These are phyloP conservation scores for Paecilomyces sp. DNA, from an alignment of 2,329 filamentous ascomycete genomes.

Conservation along the genomic window DNA sequence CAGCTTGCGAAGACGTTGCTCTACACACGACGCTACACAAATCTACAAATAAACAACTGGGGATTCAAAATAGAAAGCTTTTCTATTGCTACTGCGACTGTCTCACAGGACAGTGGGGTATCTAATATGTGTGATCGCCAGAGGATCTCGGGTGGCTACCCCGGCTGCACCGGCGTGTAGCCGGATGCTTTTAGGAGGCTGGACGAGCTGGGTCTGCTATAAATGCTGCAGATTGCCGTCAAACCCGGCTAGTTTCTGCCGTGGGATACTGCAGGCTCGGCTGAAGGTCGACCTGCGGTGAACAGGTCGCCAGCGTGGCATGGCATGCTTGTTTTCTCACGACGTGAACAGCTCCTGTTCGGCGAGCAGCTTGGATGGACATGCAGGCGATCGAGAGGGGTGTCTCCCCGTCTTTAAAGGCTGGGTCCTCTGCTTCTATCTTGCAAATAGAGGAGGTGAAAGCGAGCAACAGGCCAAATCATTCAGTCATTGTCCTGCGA, in stretches of 20 bases:
- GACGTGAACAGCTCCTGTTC: constrained; percentile 1
- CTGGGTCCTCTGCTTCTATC: not conserved
- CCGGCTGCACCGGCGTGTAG: not conserved
- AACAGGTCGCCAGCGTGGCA: not conserved
- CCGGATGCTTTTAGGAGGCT: not conserved
- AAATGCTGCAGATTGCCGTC: not conserved
- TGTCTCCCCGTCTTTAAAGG: not conserved
- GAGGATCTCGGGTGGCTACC: not conserved
- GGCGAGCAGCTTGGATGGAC: not conserved
- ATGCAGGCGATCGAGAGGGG: not conserved
- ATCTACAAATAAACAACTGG: not conserved
- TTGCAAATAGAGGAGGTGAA: not conserved
- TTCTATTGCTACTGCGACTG: not conserved
- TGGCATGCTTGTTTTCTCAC: not conserved
- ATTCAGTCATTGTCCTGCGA: constrained; percentile 18
- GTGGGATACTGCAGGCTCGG: not conserved
- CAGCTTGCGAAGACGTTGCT: not conserved
- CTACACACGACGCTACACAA: not conserved
- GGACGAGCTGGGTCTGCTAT: not conserved
- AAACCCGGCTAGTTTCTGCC: not conserved
- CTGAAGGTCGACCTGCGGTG: not conserved
- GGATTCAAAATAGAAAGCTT: not conserved
- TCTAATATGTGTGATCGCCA: constrained; percentile 6
- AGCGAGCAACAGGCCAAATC: not conserved
- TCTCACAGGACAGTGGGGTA: constrained; percentile 11